These are phyloP conservation scores for Euryodendron excelsum DNA, from an alignment of 148 eudicot species.

Conservation along the genomic window DNA sequence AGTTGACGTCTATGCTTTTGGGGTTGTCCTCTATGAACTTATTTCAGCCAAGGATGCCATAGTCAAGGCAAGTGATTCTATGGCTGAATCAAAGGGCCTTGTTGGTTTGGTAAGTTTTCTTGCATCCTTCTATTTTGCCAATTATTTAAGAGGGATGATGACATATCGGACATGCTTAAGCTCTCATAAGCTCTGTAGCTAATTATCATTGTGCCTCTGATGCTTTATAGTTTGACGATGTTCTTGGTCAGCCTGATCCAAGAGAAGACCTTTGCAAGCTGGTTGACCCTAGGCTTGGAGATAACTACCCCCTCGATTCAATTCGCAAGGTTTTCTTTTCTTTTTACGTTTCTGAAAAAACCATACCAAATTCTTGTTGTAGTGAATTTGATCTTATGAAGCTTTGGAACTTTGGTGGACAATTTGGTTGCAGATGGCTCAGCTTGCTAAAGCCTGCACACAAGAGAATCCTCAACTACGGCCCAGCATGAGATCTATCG, in stretches of 20 bases:
- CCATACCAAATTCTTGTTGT: background rate
- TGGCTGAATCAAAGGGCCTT: constrained; percentile 50
- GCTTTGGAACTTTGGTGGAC: background rate
- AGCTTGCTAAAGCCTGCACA: constrained; percentile 73
- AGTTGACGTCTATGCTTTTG: constrained; percentile 81
- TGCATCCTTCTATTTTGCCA: background rate
- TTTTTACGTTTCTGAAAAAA: background rate
- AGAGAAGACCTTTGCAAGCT: constrained; percentile 47
- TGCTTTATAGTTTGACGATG: constrained; percentile 56
- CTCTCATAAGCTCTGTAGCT: background rate
- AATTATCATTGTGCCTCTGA: background rate
- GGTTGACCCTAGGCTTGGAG: constrained; percentile 69
- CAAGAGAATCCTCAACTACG: constrained; percentile 54
- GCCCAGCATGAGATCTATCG: constrained; percentile 65
- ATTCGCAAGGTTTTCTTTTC: constrained; percentile 26
- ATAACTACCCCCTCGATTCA: constrained; percentile 49
- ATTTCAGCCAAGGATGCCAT: constrained; percentile 82
- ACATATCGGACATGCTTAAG: background rate
- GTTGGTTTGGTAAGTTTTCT: constrained; percentile 52
- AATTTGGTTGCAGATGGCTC: constrained; percentile 42
- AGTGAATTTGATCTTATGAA: constrained; percentile 2
- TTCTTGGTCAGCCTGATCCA: constrained; percentile 39
- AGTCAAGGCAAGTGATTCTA: constrained; percentile 44
- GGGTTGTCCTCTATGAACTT: constrained; percentile 78
- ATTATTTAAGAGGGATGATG: background rate